phyloP scores from a whole-genome alignment of 192 early-diverging fungal genomes.

The Coemansia sp. region DNA sequence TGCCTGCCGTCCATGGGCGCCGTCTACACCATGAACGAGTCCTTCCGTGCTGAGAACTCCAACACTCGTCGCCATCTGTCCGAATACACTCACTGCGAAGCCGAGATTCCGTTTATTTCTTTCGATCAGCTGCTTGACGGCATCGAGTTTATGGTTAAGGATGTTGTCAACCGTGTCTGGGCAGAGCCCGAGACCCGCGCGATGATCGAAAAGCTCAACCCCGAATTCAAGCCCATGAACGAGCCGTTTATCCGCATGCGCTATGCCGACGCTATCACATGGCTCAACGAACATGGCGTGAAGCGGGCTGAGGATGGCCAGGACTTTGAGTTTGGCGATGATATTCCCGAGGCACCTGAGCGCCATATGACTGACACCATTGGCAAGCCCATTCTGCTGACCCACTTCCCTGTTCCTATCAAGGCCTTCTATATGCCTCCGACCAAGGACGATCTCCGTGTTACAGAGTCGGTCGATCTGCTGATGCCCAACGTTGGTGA shows the following conservation, averaged over 20 bases:
- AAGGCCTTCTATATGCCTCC: conserved; percentile 99
- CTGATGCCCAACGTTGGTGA: conserved; percentile 98
- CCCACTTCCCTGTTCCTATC: conserved; percentile 95
- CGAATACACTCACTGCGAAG: conserved; percentile 97
- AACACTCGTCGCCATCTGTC: conserved; percentile 95
- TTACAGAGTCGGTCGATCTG: conserved; percentile 97
- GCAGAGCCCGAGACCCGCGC: conserved; percentile 71
- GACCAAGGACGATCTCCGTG: conserved; percentile 72
- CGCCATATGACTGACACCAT: conserved; percentile 99
- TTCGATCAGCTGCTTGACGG: conserved; percentile 87
- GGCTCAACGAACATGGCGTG: conserved; percentile 87
- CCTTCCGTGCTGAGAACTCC: conserved; percentile 96
- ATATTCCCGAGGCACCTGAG: conserved; percentile 98
- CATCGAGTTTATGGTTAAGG: conserved; percentile 88
- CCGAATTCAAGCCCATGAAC: conserved; percentile 68
- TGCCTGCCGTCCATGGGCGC: conserved; percentile 92
- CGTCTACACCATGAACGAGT: conserved; percentile 94
- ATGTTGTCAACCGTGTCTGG: conserved; percentile 77
- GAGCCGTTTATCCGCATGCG: conserved; percentile 94
- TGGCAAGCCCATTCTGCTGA: conserved; percentile 89
- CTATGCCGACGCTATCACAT: conserved; percentile 94
- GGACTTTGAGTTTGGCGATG: conserved; percentile 96
- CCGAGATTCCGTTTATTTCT: conserved; percentile 90
- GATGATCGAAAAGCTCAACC: conserved; percentile 88
- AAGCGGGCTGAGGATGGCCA: conserved; percentile 85